Percentiles rank a stretch among this genome's conserved stretches.
These are phyloP conservation scores for Trypanosoma platydactyli DNA, from an alignment of 208 protist species.

Conservation along the genomic window DNA sequence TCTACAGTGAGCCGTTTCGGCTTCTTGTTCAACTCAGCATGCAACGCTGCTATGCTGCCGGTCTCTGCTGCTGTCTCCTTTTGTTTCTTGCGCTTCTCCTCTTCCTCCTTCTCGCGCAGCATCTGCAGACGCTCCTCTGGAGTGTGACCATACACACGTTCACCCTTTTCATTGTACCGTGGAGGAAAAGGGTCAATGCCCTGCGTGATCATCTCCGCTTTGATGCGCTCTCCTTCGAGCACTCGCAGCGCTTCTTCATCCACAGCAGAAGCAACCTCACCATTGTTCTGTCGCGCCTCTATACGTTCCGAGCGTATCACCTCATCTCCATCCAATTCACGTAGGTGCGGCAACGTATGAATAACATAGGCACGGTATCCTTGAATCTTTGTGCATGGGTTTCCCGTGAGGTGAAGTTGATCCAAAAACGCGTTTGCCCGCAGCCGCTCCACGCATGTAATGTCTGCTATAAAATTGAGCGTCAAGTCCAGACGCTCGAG, in stretches of 20 bases:
- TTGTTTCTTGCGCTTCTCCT: constrained; percentile 40
- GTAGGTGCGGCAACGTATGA: constrained; percentile 90
- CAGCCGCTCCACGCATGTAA: constrained; percentile 78
- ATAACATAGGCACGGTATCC: constrained; percentile 94
- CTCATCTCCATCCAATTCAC: constrained; percentile 87
- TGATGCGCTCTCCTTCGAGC: constrained; percentile 65
- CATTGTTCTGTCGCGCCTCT: constrained; percentile 77
- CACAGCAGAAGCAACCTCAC: constrained; percentile 47
- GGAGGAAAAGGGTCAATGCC: constrained; percentile 80
- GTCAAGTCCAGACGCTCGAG: constrained; percentile 97
- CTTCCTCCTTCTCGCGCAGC: constrained; percentile 80
- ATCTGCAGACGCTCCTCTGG: constrained; percentile 89
- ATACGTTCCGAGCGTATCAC: constrained; percentile 88
- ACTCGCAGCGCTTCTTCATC: constrained; percentile 49
- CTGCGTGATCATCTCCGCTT: constrained; percentile 66
- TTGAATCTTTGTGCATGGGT: constrained; percentile 90
- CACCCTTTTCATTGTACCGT: constrained; percentile 86
- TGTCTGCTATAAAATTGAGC: constrained; percentile 94
- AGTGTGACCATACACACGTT: constrained; percentile 89
- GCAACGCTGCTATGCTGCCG: constrained; percentile 58
- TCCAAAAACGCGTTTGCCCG: constrained; percentile 81
- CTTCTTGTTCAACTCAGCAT: constrained; percentile 58
- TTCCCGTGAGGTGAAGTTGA: constrained; percentile 94
- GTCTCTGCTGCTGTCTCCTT: constrained; percentile 34
- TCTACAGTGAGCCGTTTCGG: constrained; percentile 65